Percentiles rank a stretch among this genome's conserved stretches.
Conservation (phyloP, 2,329 filamentous ascomycete species). For the Colletotrichum destructivum region DNA sequence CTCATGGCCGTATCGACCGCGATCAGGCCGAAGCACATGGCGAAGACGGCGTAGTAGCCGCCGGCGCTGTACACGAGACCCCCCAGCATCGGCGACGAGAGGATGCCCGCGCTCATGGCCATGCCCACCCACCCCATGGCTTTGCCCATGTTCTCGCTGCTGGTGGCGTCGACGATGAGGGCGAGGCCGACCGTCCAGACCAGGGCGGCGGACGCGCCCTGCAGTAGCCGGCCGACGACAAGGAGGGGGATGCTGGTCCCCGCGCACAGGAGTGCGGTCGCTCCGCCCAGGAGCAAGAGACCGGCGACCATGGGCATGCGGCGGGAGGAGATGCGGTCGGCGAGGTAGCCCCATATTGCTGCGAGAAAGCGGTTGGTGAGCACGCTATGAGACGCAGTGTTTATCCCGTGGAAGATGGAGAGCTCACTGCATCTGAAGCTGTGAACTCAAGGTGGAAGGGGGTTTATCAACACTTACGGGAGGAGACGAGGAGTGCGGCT, state of each 20-base stretch:
- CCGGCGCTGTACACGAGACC: slow-evolving; percentile 52
- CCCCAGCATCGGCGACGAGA: slow-evolving; percentile 52
- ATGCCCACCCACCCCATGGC: slow-evolving; percentile 50
- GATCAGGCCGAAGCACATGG: slow-evolving; percentile 50
- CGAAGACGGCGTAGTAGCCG: slow-evolving; percentile 54
- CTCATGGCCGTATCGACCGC: slow-evolving; percentile 52
- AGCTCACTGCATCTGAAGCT: no score
- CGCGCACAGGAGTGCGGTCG: slow-evolving; percentile 52
- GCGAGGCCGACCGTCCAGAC: slow-evolving; percentile 56
- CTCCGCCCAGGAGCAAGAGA: slow-evolving; percentile 48
- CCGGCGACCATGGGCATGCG: slow-evolving; percentile 53
- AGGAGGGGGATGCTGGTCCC: slow-evolving; percentile 50
- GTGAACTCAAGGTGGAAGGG: neutral
- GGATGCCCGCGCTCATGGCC: slow-evolving; percentile 51
- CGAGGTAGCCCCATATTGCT: slow-evolving; percentile 55
- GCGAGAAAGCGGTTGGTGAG: neutral
- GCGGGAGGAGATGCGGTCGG: slow-evolving; percentile 52
- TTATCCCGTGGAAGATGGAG: no score
- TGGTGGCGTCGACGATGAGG: slow-evolving; percentile 53
- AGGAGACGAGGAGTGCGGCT: neutral
- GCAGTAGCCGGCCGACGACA: slow-evolving; percentile 51
- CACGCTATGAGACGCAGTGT: no score
- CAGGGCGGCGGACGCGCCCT: slow-evolving; percentile 52
- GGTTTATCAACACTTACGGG: neutral
- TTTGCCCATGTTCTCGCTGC: slow-evolving; percentile 49